Percentiles rank a stretch among this genome's conserved stretches.
Evolutionary conservation across 1,284 basidiomycete species (phyloP).

Genomic region (Ustilago xerochloae): DNA sequence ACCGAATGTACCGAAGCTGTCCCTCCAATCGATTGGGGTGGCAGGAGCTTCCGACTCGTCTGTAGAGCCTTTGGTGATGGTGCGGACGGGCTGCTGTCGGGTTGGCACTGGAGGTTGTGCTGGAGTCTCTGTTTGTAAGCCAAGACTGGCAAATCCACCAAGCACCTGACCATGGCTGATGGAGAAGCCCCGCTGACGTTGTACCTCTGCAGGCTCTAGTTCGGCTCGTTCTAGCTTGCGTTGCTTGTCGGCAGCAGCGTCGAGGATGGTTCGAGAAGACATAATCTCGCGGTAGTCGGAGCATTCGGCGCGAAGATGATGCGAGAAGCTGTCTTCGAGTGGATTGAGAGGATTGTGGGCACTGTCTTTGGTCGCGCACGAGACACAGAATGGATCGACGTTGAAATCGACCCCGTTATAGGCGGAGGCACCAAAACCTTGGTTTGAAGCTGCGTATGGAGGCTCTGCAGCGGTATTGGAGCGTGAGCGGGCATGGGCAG

Average conservation of each 20-base stretch:
- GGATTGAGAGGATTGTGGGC: conserved; percentile 5
- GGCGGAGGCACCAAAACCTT: not conserved
- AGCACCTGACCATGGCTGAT: conserved; percentile 42
- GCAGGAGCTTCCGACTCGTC: conserved; percentile 26
- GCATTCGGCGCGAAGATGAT: conserved; percentile 57
- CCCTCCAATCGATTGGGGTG: conserved; percentile 39
- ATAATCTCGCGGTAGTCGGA: conserved; percentile 56
- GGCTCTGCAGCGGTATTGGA: conserved; percentile 19
- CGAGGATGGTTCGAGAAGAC: conserved; percentile 41
- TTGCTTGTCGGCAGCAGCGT: conserved; percentile 24
- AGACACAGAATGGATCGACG: conserved; percentile 5
- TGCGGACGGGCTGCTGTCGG: conserved; percentile 12
- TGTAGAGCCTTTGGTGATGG: conserved; percentile 22
- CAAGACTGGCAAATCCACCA: conserved; percentile 45
- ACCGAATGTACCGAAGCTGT: conserved; percentile 28
- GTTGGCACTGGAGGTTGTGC: not conserved
- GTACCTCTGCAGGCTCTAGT: not conserved
- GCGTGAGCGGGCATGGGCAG: conserved; percentile 17
- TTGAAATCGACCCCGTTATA: conserved; percentile 7
- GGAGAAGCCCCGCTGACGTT: conserved; percentile 14
- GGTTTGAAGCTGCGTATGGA: not conserved
- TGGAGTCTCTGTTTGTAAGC: conserved; percentile 23
- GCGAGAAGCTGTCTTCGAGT: conserved; percentile 55
- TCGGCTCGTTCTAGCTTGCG: conserved; percentile 3
- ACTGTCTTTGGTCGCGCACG: not conserved